These are phyloP conservation scores for Quercus bicolor DNA, from an alignment of 306 rosid genomes.

Conservation along the genomic window DNA sequence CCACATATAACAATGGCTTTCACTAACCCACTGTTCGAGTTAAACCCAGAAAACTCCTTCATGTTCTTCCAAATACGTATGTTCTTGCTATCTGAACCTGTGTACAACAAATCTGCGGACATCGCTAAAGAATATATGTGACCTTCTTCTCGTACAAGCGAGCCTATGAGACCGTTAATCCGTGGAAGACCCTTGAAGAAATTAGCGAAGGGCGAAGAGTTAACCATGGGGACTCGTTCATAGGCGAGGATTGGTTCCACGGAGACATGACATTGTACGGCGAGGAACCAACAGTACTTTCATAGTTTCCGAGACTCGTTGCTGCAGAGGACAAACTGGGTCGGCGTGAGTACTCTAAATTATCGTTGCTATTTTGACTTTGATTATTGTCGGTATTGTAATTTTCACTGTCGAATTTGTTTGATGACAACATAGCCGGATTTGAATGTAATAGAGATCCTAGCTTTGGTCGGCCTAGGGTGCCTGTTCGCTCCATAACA, in stretches of 20 bases:
- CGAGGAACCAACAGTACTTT: constrained; percentile 29
- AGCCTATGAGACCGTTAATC: constrained; percentile 56
- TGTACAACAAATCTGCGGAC: constrained; percentile 58
- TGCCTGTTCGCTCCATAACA: constrained; percentile 27
- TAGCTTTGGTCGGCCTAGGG: constrained; percentile 35
- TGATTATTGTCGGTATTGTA: not conserved
- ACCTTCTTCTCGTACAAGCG: constrained; percentile 61
- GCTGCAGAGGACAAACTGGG: constrained; percentile 27
- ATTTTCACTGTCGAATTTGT: not conserved
- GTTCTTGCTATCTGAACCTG: constrained; percentile 28
- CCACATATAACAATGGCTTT: no score
- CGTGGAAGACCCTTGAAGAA: constrained; percentile 2
- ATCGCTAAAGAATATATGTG: constrained; percentile 82
- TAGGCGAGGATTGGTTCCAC: constrained; percentile 57
- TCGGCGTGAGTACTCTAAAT: not conserved
- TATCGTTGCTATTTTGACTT: not conserved
- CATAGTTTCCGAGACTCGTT: constrained; percentile 6
- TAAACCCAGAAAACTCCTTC: no score
- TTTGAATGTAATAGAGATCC: constrained; percentile 56
- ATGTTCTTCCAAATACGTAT: no score
- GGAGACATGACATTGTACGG: constrained; percentile 63
- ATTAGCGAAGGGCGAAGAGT: not conserved
- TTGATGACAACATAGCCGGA: constrained; percentile 9
- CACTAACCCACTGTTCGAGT: no score
- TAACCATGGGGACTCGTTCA: constrained; percentile 70